Base-by-base conservation (phyloP, 176 grass and related monocot genomes). In the Miscanthus lutarioriparius region DNA sequence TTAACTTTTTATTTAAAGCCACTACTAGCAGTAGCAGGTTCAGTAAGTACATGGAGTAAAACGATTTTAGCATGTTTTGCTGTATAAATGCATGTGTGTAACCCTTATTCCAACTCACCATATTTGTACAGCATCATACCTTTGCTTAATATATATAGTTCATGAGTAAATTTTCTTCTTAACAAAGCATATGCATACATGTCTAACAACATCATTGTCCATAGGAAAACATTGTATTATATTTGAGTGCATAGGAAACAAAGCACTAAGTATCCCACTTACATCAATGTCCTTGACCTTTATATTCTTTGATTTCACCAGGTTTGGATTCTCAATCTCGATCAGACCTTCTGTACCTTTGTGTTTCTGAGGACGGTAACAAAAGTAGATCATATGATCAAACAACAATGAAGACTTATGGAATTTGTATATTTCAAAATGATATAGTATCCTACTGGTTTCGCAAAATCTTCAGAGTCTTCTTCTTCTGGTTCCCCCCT, bases 241-340 rank as follows among this genome's bases (percentile, higher is more conserved):
- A 45, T 36, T 65, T 56, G 20, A 65, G 1, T 4, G 61, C 27
- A 75, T 4, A 75, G 48, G 16, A 61, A 85, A 63, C 20, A 62
- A 25, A 25, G 16, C 2, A 67, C 27, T 3, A 58, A 89, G 3
- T 40, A 59, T 86, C 19, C 56, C 67, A 86, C 90, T 97, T 95
- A 97, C 92, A 95, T 93, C 87, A 83, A 88, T 87, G 80, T 91
- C 79, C 89, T 90, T 93, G 54, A 87, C 85, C 88, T 98, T 98
- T 53, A 98, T 59, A 53, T 75, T 88, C 83, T 93, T 98, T 85
- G 89, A 72, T 71, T 90, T 98, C 74, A 66, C 88, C 80, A 95
- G 89, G 85, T 98, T 98, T 83, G 95, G 95, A 80, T 98, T 98
- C 22, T 98, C 92, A 71, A 95, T 98, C 82, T 98, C 80, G 38